Conservation (phyloP, 345 rosid genomes). For the Euclidium syriacum region DNA sequence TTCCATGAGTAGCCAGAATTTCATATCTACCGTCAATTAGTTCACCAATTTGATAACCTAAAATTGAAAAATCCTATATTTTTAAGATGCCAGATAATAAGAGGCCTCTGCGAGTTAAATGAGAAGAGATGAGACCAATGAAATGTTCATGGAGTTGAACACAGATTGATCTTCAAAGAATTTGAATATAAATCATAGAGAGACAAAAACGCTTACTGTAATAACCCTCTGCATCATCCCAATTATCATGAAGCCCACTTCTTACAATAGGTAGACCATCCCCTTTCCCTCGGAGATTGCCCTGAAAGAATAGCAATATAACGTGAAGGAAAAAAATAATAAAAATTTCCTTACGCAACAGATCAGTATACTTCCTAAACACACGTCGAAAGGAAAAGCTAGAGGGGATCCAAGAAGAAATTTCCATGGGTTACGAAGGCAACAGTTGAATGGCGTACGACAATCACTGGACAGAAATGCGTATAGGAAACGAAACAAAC, state of each 20-base stretch:
- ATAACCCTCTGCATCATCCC: slow-evolving; percentile 97
- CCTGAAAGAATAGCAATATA: not conserved
- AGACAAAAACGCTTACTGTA: slow-evolving; percentile 56
- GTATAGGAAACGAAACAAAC: not conserved
- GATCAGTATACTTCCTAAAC: not conserved
- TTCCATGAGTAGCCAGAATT: slow-evolving; percentile 87
- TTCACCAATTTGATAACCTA: slow-evolving; percentile 92
- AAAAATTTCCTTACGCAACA: not conserved
- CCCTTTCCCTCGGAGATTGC: slow-evolving; percentile 49
- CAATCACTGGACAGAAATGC: not conserved
- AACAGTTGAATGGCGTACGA: not conserved
- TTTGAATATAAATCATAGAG: not conserved
- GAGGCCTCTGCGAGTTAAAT: not conserved
- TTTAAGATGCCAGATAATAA: not conserved
- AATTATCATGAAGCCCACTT: slow-evolving; percentile 82
- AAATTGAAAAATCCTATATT: not conserved
- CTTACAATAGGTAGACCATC: slow-evolving; percentile 53
- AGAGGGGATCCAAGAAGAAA: not conserved
- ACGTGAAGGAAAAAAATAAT: not conserved
- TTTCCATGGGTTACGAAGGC: not conserved
- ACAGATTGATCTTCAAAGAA: not conserved
- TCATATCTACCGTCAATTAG: slow-evolving; percentile 82
- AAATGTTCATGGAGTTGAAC: not conserved
- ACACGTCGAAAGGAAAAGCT: not conserved
- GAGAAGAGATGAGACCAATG: not conserved